Evolutionary conservation across 1,284 basidiomycete genomes (phyloP).

Genomic region (Leccinum solheimii): DNA sequence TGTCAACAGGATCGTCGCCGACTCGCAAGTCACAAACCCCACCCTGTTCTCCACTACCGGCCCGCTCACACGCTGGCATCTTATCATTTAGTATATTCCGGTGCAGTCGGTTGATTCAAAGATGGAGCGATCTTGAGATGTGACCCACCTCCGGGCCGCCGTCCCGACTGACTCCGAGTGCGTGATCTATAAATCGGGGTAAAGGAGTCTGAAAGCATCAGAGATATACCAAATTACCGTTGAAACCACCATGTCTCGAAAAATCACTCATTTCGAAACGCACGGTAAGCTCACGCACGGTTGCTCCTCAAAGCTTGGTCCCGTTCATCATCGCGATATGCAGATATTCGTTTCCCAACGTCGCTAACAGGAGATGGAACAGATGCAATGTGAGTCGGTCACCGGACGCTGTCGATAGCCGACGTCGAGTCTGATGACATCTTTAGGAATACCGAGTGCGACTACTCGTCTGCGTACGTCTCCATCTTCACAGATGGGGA

Average conservation of each 20-base stretch:
- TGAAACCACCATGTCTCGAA: slow-evolving; percentile 29
- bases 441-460: slow-evolving; percentile 86
- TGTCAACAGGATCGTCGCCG: not conserved
- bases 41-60: not conserved
- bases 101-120: not conserved
- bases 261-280: slow-evolving; percentile 39
- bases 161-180: slow-evolving; percentile 11
- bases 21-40: not conserved
- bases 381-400: slow-evolving; percentile 53
- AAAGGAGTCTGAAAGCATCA: not conserved
- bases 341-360: slow-evolving; percentile 48
- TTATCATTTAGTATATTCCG: not conserved
- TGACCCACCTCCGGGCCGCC: slow-evolving; percentile 17
- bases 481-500: slow-evolving; percentile 66
- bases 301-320: not conserved
- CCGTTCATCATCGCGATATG: slow-evolving; percentile 3
- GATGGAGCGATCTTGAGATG: not conserved
- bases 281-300: slow-evolving; percentile 28
- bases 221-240: not conserved
- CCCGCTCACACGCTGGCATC: not conserved
- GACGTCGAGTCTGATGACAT: not conserved
- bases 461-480: slow-evolving; percentile 93
- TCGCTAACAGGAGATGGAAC: slow-evolving; percentile 61
- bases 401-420: not conserved
- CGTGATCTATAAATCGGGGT: slow-evolving; percentile 1